Evolutionary conservation across 2,329 filamentous ascomycete genomes (phyloP), one percentile per base, ranked within the genome.

Genomic region (Cladosporium velox): DNA sequence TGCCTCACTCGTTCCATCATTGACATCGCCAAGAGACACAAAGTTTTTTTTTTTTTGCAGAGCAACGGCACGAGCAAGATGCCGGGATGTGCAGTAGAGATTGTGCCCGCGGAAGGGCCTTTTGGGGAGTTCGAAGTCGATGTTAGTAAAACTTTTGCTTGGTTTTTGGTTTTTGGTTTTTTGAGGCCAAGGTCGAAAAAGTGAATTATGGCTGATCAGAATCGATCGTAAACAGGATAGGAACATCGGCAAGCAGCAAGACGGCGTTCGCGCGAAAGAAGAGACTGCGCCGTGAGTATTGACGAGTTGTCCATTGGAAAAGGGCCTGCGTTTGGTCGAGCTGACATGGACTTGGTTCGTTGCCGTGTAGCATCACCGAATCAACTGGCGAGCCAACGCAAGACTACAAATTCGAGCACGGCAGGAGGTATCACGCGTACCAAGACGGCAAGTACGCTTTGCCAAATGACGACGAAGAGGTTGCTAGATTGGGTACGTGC

Each of bases 351-450:
- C 10, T 11, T 11, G 1, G 11, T 41, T 10, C 14, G 12, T 15
- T 26, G 18, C 1, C 57, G 14, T 12, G 6, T 7, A 58, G 21
- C 1, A 47, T 65, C 59, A 68, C 65, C 15, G 68, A 65, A 2
- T 68, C 66, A 18, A 61, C 68, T 32, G 54, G 35, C n/a, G 66
- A 65, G 6, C 34, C 62, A 24, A 65, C 64, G 5, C 65, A 60
- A 15, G 58, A 66, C 64, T 66, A 74, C 65, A 67, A 69, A 26
- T 71, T 66, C 58, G 74, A 76, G 65, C 71, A 76, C 65, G 74
- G 74, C 12, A 69, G 74, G 32, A 67, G 73, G 28, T 76, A 75
- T 54, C 73, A 75, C 67, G 70, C 72, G 11, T 76, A 71, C 65
- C 67, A 69, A 28, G 70, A 73, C 30, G 73, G 71, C 41, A 65